Evolutionary conservation across 78 protist genomes (phyloP).

Genomic region (Goniomonas avonlea): DNA sequence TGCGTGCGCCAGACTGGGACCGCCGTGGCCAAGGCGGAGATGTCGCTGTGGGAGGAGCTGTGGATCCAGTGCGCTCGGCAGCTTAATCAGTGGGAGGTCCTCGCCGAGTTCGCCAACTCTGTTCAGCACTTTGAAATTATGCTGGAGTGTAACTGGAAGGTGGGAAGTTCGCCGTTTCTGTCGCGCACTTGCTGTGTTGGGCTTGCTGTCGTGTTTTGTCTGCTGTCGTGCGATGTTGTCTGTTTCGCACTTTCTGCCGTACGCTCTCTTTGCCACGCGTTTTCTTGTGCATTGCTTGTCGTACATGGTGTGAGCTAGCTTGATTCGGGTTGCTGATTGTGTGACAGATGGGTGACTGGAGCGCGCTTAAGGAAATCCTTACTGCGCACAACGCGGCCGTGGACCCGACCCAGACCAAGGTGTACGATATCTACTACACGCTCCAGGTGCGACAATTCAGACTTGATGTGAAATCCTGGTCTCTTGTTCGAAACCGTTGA

Average conservation of each 20-base stretch:
- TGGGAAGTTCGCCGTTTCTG: no score
- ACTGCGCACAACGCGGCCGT: background rate
- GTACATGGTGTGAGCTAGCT: no score
- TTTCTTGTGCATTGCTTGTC: no score
- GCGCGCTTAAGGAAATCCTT: background rate
- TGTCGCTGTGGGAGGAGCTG: slow-evolving; percentile 70
- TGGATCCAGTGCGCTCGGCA: slow-evolving; percentile 63
- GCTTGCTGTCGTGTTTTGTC: no score
- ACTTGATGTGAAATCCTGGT: no score
- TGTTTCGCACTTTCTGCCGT: no score
- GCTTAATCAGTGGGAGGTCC: slow-evolving; percentile 68
- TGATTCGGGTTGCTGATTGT: no score
- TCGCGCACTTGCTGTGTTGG: no score
- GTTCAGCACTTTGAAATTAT: slow-evolving; percentile 28
- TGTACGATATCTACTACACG: slow-evolving; percentile 30
- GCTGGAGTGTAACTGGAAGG: slow-evolving; percentile 66
- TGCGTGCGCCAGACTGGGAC: background rate
- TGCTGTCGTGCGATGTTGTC: no score
- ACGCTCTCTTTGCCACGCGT: no score
- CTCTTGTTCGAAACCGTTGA: no score
- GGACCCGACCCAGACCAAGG: background rate
- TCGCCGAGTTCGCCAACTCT: slow-evolving; percentile 3
- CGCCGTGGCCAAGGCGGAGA: slow-evolving; percentile 20
- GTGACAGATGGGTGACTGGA: slow-evolving; percentile 34
- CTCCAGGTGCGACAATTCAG: no score